Evolutionary conservation across 305 asterid genomes (phyloP), one percentile per base, ranked within the genome.

Genomic region (Solanum chacoense): DNA sequence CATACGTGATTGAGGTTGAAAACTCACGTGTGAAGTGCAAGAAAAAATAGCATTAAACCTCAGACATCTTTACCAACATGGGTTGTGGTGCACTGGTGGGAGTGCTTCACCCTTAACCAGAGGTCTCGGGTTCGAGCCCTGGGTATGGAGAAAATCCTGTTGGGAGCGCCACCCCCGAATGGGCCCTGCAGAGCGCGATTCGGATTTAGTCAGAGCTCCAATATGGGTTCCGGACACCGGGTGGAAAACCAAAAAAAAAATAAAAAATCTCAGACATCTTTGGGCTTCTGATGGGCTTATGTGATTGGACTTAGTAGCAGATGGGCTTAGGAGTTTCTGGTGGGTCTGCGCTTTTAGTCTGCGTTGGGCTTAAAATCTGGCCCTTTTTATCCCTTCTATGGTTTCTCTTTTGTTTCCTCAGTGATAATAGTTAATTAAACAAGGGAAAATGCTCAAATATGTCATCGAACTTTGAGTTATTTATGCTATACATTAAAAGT

Each of bases 11-110:
- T 55, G 10, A 55, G 9, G 10, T 55, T 55, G 67, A 55, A 55
- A 55, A 55, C 6, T 55, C 11, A 50, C 10, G 0, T 0, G n/a
- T 7, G 4, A 16, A 6, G 65, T 16, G 65, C n/a, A 3, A 0
- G 10, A 0, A 16, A 50, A 50, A 50, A 16, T 50, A 50, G 0
- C 65, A 16, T 50, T 50, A 16, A 14, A 42, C 12, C 18, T 42
- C 2, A 42, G 1, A 40, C 14, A 11, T 40, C 2, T 40, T 40
- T 40, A 34, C 8, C 36, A 34, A 34, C 36, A 34, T 34, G 36
- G 36, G 36, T 34, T 34, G 36, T 34, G 36, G 36, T 34, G 36
- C 36, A 34, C 36, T 34, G 36, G 36, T 34, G 36, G 8, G 36
- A 34, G 8, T 34, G 36, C 0, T 34, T 34, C 36, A 34, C 8